Evolutionary conservation across 345 rosid species (phyloP), one percentile per base, ranked within the genome.

Genomic region (Aquilaria malaccensis): DNA sequence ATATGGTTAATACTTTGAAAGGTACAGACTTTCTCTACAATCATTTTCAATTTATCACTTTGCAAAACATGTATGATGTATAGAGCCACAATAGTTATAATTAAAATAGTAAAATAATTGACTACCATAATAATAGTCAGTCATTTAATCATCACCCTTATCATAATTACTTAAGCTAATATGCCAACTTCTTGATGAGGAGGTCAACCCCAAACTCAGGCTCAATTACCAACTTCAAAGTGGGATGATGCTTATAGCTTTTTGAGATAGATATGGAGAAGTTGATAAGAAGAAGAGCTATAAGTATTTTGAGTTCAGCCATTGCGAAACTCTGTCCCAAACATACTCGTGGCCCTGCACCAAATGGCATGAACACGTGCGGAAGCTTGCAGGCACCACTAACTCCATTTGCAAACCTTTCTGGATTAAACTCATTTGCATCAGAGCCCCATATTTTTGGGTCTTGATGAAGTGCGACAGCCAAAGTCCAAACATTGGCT

Each of bases 401-500:
- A n/a, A 75, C 57, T 30, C 85, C 85, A 30, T 79, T 64, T 2
- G 55, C 66, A 59, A 79, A 79, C 49, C 86, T 66, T 0, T 62
- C 68, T 0, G 86, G 84, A 7, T 71, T 70, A 70, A 79, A 83
- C 1, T 5, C 48, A 47, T 66, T 58, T 0, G 85, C 64, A 30
- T 80, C 85, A 0, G 69, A 15, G 22, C 88, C 83, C 88, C 88
- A 80, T 33, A 70, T 68, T 61, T 76, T 73, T 0, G 85, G 83
- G 53, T 83, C 81, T 10, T 73, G 68, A 49, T 82, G 82, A 45
- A 76, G 37, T 30, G 75, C 45, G 15, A 66, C 9, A 13, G 62
- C 58, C 3, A 72, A 3, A 0, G 69, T 63, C 85, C 83, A 78
- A 37, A 80, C n/a, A 9, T 70, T 78, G 0, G 76, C 74, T 2